Evolutionary conservation across 2,329 filamentous ascomycete species (phyloP).

Genomic region (Diaporthe capsici): DNA sequence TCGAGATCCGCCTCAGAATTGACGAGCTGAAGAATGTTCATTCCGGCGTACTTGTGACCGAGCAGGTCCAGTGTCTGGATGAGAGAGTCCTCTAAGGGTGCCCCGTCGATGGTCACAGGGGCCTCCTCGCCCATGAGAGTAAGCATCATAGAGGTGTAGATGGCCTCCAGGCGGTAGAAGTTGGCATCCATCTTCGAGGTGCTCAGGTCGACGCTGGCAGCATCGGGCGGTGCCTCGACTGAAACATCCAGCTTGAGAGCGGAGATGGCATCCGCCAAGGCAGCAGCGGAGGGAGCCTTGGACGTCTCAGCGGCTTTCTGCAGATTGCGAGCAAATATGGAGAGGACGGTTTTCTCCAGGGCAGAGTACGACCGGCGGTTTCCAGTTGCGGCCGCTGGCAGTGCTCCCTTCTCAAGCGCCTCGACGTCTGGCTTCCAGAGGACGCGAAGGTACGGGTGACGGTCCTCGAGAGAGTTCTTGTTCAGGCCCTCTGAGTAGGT

Average conservation of each 20-base stretch:
- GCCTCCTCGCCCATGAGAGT: not conserved
- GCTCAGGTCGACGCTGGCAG: not conserved
- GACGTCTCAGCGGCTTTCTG: not conserved
- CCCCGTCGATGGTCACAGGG: not conserved
- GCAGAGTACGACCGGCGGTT: not conserved
- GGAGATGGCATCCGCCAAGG: not conserved
- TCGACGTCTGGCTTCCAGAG: slow-evolving; percentile 13
- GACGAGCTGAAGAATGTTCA: not conserved
- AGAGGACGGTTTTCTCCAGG: not conserved
- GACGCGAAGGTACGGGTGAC: slow-evolving; percentile 13
- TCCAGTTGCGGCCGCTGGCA: not conserved
- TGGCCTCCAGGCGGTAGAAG: not conserved
- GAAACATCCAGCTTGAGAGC: not conserved
- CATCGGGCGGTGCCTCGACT: not conserved
- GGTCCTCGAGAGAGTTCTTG: not conserved
- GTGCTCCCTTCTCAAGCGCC: not conserved
- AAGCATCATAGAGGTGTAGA: slow-evolving; percentile 3
- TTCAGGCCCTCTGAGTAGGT: slow-evolving; percentile 1
- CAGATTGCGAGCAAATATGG: not conserved
- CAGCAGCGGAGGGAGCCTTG: not conserved
- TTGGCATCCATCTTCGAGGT: not conserved
- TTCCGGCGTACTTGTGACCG: not conserved
- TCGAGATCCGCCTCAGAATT: not conserved
- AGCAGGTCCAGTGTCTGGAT: not conserved
- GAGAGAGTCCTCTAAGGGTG: not conserved